Evolutionary conservation across 208 protist species (phyloP).

Genomic region (Leishmania amazonensis): DNA sequence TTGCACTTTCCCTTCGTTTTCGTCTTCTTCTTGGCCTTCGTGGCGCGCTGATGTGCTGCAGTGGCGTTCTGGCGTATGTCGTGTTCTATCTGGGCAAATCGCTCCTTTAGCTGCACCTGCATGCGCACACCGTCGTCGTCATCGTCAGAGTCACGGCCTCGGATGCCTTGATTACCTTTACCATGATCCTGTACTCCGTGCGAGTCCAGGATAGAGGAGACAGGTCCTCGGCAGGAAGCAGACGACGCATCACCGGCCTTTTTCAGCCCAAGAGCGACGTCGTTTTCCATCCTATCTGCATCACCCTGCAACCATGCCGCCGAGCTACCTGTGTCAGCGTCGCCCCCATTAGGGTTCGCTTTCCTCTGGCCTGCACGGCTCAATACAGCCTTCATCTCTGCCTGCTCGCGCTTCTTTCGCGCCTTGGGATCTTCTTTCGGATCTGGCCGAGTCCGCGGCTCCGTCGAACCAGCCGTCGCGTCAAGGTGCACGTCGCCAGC

Average conservation of each 20-base stretch:
- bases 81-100: constrained; percentile 31
- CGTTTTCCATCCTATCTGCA: constrained; percentile 3
- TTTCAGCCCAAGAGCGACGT: not conserved
- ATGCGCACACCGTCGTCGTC: constrained; percentile 27
- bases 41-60: constrained; percentile 8
- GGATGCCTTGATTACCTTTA: not conserved
- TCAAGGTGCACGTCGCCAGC: not conserved
- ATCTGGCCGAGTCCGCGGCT: not conserved
- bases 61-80: constrained; percentile 15
- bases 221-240: not conserved
- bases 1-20: constrained; percentile 23
- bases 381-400: constrained; percentile 27
- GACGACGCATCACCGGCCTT: not conserved
- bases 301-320: not conserved
- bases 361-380: constrained; percentile 3
- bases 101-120: constrained; percentile 18
- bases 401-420: constrained; percentile 22
- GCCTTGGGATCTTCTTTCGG: constrained; percentile 12
- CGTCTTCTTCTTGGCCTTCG: constrained; percentile 18
- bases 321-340: not conserved
- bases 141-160: constrained; percentile 5
- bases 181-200: not conserved
- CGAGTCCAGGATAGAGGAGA: not conserved
- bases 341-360: not conserved
- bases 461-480: not conserved